phyloP scores from a whole-genome alignment of 1,284 basidiomycete species.

The Moesziomyces globuligerus region DNA sequence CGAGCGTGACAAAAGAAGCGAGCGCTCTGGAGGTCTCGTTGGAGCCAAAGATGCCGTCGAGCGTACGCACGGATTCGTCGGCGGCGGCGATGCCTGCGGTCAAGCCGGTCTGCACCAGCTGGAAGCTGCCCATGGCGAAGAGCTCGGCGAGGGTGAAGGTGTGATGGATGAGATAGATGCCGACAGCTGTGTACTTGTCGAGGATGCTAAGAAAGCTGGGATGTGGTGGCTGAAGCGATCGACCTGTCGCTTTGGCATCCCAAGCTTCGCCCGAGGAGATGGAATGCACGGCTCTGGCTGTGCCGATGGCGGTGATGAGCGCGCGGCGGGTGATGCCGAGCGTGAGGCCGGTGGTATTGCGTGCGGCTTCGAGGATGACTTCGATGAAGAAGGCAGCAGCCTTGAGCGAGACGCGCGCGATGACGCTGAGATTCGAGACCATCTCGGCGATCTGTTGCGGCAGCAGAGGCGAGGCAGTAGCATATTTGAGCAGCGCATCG shows the following conservation, averaged over 20 bases:
- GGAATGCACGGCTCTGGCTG: slow-evolving; percentile 51
- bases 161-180: slow-evolving; percentile 71
- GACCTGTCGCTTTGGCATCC: slow-evolving; percentile 45
- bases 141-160: slow-evolving; percentile 71
- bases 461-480: slow-evolving; percentile 49
- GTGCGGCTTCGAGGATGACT: slow-evolving; percentile 54
- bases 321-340: slow-evolving; percentile 57
- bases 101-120: slow-evolving; percentile 63
- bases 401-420: slow-evolving; percentile 57
- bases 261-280: slow-evolving; percentile 37
- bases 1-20: slow-evolving; percentile 70
- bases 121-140: slow-evolving; percentile 71
- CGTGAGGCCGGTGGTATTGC: slow-evolving; percentile 48
- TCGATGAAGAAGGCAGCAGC: slow-evolving; percentile 62
- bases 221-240: slow-evolving; percentile 2
- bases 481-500: slow-evolving; percentile 52
- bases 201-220: slow-evolving; percentile 69
- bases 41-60: slow-evolving; percentile 71
- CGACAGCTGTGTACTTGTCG: slow-evolving; percentile 71
- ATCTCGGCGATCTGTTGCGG: slow-evolving; percentile 57
- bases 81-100: slow-evolving; percentile 65
- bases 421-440: slow-evolving; percentile 49
- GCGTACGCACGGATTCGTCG: slow-evolving; percentile 70
- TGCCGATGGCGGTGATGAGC: slow-evolving; percentile 55
- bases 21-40: slow-evolving; percentile 71